phyloP scores from a whole-genome alignment of 2,329 filamentous ascomycete species.

The Colletotrichum sp. region DNA sequence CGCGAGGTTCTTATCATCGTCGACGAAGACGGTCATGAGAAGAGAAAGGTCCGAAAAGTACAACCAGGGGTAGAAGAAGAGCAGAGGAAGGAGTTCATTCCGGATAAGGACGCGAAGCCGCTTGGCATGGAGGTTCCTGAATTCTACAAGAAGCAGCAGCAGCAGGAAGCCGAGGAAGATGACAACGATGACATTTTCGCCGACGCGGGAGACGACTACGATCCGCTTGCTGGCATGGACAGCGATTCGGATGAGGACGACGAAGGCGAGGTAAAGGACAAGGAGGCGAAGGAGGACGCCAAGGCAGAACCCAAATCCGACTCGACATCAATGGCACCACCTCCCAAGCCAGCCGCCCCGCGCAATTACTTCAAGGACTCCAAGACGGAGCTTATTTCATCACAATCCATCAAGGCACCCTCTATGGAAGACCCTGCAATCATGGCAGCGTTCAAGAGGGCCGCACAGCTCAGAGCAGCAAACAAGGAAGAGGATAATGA shows the following conservation, averaged over 20 bases:
- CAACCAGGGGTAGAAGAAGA: constrained; percentile 41
- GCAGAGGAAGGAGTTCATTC: constrained; percentile 50
- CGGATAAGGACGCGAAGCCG: constrained; percentile 60
- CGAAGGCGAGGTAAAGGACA: constrained; percentile 38
- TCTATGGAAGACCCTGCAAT: constrained; percentile 78
- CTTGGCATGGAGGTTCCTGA: constrained; percentile 72
- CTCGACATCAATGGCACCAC: constrained; percentile 48
- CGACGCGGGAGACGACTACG: constrained; percentile 69
- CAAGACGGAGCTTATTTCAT: constrained; percentile 58
- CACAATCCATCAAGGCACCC: constrained; percentile 54
- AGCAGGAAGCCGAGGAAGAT: constrained; percentile 54
- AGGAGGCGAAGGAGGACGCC: constrained; percentile 24
- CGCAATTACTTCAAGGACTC: constrained; percentile 69
- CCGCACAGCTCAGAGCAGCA: constrained; percentile 64
- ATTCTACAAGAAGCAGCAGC: constrained; percentile 53
- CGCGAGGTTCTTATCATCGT: constrained; percentile 69
- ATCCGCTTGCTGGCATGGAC: constrained; percentile 66
- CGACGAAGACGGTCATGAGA: constrained; percentile 70
- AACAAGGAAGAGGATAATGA: constrained; percentile 34
- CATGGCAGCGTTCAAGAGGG: constrained; percentile 84
- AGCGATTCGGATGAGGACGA: constrained; percentile 46
- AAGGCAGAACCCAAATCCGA: constrained; percentile 20
- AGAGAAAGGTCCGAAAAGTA: constrained; percentile 65
- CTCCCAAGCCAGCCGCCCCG: constrained; percentile 45
- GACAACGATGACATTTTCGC: constrained; percentile 70